Percentiles rank a stretch among this genome's conserved stretches.
Evolutionary conservation across 2,329 filamentous ascomycete genomes (phyloP).

Genomic region (Diaporthe australafricana): DNA sequence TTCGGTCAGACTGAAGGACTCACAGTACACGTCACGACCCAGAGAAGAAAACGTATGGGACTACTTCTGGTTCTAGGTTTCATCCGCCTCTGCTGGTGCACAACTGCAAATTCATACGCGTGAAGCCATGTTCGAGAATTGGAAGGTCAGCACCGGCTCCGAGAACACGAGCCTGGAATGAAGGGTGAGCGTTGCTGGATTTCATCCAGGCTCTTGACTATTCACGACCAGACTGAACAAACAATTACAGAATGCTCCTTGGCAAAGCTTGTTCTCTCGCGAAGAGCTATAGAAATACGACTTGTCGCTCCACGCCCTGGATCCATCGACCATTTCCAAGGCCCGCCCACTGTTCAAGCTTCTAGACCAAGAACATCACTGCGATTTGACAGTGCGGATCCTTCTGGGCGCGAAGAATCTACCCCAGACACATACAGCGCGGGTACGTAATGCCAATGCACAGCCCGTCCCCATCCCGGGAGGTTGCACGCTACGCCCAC

Average conservation of each 20-base stretch:
- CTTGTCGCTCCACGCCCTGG: not conserved
- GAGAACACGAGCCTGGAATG: not conserved
- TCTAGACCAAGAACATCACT: not conserved
- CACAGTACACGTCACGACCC: slow-evolving; percentile 13
- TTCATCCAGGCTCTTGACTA: too few relatives aligned
- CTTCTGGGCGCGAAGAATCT: not conserved
- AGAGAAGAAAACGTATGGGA: not conserved
- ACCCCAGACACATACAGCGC: not conserved
- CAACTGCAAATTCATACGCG: not conserved
- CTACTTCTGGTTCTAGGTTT: not conserved
- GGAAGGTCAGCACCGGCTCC: not conserved
- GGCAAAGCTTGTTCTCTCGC: not conserved
- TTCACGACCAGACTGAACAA: too few relatives aligned
- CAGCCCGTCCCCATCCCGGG: not conserved
- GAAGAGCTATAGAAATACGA: not conserved
- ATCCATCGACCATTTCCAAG: not conserved
- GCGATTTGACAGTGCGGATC: not conserved
- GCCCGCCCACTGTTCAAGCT: not conserved
- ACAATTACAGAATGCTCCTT: not conserved
- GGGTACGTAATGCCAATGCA: slow-evolving; percentile 3
- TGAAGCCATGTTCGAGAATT: not conserved
- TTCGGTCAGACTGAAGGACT: slow-evolving; percentile 12
- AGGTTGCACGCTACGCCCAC: too few relatives aligned
- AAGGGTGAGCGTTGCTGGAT: not conserved
- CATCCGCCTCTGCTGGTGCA: not conserved